Conservation (phyloP, 2,329 filamentous ascomycete species). For the Ascochyta rabiei region DNA sequence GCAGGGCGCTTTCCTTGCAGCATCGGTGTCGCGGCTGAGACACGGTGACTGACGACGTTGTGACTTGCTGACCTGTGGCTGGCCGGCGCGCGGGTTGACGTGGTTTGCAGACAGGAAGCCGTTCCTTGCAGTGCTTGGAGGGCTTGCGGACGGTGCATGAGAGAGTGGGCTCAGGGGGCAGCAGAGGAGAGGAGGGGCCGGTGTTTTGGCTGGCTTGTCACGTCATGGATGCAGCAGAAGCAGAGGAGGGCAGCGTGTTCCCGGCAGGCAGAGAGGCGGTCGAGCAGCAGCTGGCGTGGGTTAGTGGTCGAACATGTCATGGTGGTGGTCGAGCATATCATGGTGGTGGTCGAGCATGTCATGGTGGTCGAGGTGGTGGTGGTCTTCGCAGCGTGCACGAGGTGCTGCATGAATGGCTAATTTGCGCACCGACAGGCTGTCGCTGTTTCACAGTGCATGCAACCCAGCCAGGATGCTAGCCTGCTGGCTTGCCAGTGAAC, state of each 20-base stretch:
- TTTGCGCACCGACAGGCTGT: conserved; percentile 17
- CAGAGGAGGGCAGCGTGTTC: background rate
- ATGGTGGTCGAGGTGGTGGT: background rate
- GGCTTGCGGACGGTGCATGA: background rate
- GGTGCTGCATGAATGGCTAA: conserved; percentile 13
- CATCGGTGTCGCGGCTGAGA: conserved; percentile 21
- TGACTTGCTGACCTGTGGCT: conserved; percentile 4
- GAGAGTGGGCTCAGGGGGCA: conserved; percentile 8
- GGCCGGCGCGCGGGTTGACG: background rate
- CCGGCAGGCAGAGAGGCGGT: conserved; percentile 1
- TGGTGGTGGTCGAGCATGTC: too few species aligned
- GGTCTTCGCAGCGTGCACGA: conserved; percentile 5
- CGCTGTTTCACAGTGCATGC: conserved; percentile 13
- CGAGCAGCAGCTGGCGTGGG: background rate
- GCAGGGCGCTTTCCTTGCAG: conserved; percentile 30
- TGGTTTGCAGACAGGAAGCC: background rate
- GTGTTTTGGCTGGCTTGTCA: conserved; percentile 5
- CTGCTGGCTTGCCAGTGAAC: conserved; percentile 3
- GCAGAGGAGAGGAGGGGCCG: background rate
- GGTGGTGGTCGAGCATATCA: background rate
- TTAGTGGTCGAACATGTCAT: background rate
- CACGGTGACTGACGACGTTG: conserved; percentile 15
- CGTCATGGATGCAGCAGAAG: conserved; percentile 14
- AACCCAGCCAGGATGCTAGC: conserved; percentile 7
- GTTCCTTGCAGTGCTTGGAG: conserved; percentile 4